Evolutionary conservation across 768 basidiomycete species (phyloP).

Genomic region (Grammothele lineata): DNA sequence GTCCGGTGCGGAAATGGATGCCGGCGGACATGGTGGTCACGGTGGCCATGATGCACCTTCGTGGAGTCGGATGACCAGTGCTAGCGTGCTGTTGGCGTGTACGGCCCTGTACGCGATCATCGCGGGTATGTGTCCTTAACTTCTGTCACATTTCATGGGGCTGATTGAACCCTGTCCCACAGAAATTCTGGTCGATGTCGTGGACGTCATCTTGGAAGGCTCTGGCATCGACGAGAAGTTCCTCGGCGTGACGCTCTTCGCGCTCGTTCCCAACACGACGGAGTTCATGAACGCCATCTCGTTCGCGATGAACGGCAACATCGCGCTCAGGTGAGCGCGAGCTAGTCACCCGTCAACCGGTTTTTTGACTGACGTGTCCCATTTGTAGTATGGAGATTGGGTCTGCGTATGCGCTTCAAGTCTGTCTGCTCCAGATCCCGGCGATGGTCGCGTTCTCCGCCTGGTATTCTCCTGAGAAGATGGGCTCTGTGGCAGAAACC

Average conservation of each 20-base stretch:
- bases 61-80: slow-evolving; percentile 89
- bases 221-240: slow-evolving; percentile 97
- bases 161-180: slow-evolving; percentile 3
- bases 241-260: slow-evolving; percentile 93
- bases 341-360: not conserved
- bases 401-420: slow-evolving; percentile 97
- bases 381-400: slow-evolving; percentile 92
- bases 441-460: slow-evolving; percentile 99
- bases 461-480: slow-evolving; percentile 82
- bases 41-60: slow-evolving; percentile 93
- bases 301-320: slow-evolving; percentile 95
- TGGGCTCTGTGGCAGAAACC: slow-evolving; percentile 83
- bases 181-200: slow-evolving; percentile 94
- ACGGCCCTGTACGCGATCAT: slow-evolving; percentile 93
- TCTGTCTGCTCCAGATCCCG: slow-evolving; percentile 95
- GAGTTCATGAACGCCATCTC: slow-evolving; percentile 99
- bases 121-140: slow-evolving; percentile 91
- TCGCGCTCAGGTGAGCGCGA: slow-evolving; percentile 84
- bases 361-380: not conserved
- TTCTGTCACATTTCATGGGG: not conserved
- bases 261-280: slow-evolving; percentile 96
- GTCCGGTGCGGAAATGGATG: slow-evolving; percentile 38
- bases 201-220: slow-evolving; percentile 86
- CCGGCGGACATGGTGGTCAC: slow-evolving; percentile 74
- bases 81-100: slow-evolving; percentile 84